Evolutionary conservation across 2,329 filamentous ascomycete species (phyloP).

Genomic region (Penicillium palitans): DNA sequence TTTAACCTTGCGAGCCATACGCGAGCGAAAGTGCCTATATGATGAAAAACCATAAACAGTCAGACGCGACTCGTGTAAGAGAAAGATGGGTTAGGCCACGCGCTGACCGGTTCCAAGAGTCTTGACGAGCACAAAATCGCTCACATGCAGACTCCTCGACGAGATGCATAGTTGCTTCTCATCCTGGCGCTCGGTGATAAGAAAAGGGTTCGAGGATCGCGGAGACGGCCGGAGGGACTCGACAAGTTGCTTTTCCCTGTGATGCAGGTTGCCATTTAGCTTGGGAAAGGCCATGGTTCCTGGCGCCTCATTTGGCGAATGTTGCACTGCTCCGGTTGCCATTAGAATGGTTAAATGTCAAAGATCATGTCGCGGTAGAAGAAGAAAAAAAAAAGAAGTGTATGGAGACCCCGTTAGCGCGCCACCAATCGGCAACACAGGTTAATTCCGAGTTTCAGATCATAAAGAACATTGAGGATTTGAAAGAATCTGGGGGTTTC

Average conservation of each 20-base stretch:
- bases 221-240: constrained; percentile 30
- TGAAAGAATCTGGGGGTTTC: constrained; percentile 4
- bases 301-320: constrained; percentile 34
- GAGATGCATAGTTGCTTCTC: constrained; percentile 42
- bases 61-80: background rate
- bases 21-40: constrained; percentile 52
- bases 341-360: constrained; percentile 33
- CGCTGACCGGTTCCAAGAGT: constrained; percentile 52
- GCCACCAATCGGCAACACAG: constrained; percentile 25
- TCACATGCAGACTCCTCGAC: constrained; percentile 39
- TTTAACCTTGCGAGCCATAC: constrained; percentile 51
- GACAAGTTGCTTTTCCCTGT: constrained; percentile 34
- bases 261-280: constrained; percentile 25
- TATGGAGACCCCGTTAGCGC: constrained; percentile 25
- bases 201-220: constrained; percentile 37
- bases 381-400: constrained; percentile 13
- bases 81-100: constrained; percentile 5
- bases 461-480: constrained; percentile 13
- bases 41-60: constrained; percentile 12
- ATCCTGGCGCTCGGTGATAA: constrained; percentile 41
- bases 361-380: constrained; percentile 32
- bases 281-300: constrained; percentile 22
- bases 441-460: constrained; percentile 11
- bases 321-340: constrained; percentile 43
- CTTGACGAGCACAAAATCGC: constrained; percentile 50